Evolutionary conservation across 257 asterid species (phyloP), one percentile per base, ranked within the genome.

Genomic region (Ajuga chamaepitys): DNA sequence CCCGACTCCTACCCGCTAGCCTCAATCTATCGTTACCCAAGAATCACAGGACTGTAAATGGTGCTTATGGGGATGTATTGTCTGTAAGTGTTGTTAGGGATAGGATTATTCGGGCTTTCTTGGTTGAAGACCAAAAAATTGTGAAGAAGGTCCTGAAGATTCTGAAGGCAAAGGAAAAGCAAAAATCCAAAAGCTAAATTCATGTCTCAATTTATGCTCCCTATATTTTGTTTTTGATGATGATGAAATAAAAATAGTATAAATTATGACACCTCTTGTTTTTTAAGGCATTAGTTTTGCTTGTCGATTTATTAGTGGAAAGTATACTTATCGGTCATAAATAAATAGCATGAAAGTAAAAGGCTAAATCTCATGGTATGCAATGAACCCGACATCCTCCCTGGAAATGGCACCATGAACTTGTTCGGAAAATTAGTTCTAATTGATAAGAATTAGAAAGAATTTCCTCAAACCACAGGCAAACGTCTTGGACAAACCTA

Each of bases 131-230:
- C 66, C 91, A 83, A 47, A 86, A 86, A 48, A 81, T 84, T 42
- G 95, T 84, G 75, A 86, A 86, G 72, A 84, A 86, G 75, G 88
- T 86, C 11, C 54, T 86, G 86, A 86, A 86, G 87, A 82, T 86
- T 53, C 91, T 78, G 72, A 84, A 86, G 80, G 69, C 84, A 3
- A 86, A 86, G 71, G 87, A 86, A 72, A 84, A 84, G 59, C 61
- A 18, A 25, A 70, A 83, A 38, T 18, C 81, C 34, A 86, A 84
- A 83, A 80, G 81, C 75, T 83, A 71, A 77, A 65, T 37, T 12
- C 12, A 0, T 60, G 32, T 30, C 65, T 50, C 55, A 59, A 55
- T 74, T 75, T 69, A n/a, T n/a, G n/a, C n/a, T n/a, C n/a, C n/a
- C n/a, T n/a, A n/a, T n/a, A n/a, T n/a, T n/a, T n/a, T 75, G 74